These are phyloP conservation scores for Zymoseptoria crescenta DNA, from an alignment of 2,329 filamentous ascomycete genomes.

Conservation along the genomic window DNA sequence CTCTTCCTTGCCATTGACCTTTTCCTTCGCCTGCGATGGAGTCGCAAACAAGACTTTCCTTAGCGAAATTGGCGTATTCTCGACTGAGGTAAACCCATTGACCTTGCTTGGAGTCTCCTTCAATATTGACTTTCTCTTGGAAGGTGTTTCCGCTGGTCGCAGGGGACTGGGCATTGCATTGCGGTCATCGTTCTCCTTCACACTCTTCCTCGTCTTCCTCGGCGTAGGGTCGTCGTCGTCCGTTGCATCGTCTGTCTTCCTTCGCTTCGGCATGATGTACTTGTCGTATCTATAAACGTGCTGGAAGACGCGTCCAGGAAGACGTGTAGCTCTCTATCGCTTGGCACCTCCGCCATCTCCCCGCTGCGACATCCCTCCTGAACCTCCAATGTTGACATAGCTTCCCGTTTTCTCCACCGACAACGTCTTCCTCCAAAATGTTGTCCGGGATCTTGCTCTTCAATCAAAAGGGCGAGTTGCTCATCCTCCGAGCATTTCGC, in stretches of 20 bases:
- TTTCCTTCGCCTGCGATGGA: conserved; percentile 33
- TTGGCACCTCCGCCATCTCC: neutral
- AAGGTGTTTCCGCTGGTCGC: conserved; percentile 23
- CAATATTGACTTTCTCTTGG: conserved; percentile 27
- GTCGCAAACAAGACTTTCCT: conserved; percentile 42
- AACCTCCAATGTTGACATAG: neutral
- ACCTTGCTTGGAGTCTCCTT: conserved; percentile 23
- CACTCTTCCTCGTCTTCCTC: conserved; percentile 18
- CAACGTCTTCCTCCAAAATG: conserved; percentile 51
- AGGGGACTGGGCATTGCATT: conserved; percentile 8
- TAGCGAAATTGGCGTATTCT: conserved; percentile 37
- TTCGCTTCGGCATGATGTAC: conserved; percentile 19
- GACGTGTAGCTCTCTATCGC: conserved; percentile 2
- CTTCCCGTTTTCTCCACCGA: neutral
- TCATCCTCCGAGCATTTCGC: conserved; percentile 97
- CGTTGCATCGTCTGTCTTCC: conserved; percentile 10
- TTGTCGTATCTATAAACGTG: neutral
- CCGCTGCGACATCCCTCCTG: neutral
- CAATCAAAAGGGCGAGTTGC: conserved; percentile 99
- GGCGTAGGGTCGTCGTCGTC: conserved; percentile 21
- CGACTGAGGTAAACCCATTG: conserved; percentile 17
- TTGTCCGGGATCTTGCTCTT: conserved; percentile 95
- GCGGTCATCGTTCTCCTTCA: conserved; percentile 5
- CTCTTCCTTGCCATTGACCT: conserved; percentile 12
- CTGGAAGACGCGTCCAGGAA: neutral